A percentile compares a stretch with the other conserved stretches of the same genome.
These are phyloP conservation scores for Pseudogymnoascus verrucosus DNA, from an alignment of 2,329 filamentous ascomycete species.

Conservation along the genomic window DNA sequence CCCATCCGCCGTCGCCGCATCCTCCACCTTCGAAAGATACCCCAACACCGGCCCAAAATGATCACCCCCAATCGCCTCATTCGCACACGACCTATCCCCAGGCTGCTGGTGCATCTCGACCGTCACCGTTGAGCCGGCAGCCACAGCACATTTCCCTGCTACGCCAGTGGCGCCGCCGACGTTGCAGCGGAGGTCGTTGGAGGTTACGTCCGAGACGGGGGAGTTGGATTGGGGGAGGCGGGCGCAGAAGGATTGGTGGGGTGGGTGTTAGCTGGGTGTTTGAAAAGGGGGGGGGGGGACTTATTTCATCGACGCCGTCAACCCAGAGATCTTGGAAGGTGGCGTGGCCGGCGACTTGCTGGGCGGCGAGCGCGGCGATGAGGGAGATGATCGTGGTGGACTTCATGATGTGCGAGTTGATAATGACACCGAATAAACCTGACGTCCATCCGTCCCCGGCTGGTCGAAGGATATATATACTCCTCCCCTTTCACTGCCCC, in stretches of 20 bases:
- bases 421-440: constrained; percentile 21
- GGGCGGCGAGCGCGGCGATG: constrained; percentile 11
- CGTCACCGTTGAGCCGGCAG: constrained; percentile 33
- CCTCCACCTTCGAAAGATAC: constrained; percentile 43
- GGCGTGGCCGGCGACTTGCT: constrained; percentile 36
- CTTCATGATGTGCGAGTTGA: constrained; percentile 9
- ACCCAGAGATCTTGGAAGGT: constrained; percentile 44
- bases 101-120: constrained; percentile 51
- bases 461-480: not conserved
- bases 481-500: not conserved
- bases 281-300: constrained; percentile 28
- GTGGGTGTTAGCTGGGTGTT: constrained; percentile 36
- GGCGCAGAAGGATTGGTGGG: constrained; percentile 37
- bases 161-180: constrained; percentile 30
- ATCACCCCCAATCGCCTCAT: constrained; percentile 44
- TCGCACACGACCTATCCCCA: constrained; percentile 38
- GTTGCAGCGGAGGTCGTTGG: constrained; percentile 44
- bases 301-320: constrained; percentile 37
- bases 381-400: constrained; percentile 10
- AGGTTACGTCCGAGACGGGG: constrained; percentile 41
- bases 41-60: constrained; percentile 47
- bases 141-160: constrained; percentile 37
- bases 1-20: constrained; percentile 38
- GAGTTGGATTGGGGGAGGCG: constrained; percentile 43
- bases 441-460: constrained; percentile 32